phyloP scores from a whole-genome alignment of 1,139 yeast genomes.

The Saccharomycopsis hybrid region DNA sequence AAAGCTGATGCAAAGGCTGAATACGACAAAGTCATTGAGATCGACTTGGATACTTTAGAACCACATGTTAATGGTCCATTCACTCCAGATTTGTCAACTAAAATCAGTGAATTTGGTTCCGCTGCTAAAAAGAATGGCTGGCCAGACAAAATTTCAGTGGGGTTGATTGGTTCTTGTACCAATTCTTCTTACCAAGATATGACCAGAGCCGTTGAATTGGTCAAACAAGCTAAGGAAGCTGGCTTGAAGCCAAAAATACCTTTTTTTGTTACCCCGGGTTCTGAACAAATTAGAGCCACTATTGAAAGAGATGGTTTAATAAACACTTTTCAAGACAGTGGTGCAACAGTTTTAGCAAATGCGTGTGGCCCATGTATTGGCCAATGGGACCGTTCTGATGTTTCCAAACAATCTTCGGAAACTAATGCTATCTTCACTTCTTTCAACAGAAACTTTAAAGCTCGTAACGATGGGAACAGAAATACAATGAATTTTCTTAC shows the following conservation, averaged over 20 bases:
- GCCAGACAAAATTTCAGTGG: slow-evolving; percentile 93
- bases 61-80: slow-evolving; percentile 99
- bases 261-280: slow-evolving; percentile 97
- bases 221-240: slow-evolving; percentile 82
- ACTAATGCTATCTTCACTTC: slow-evolving; percentile 97
- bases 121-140: slow-evolving; percentile 83
- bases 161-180: slow-evolving; percentile 98
- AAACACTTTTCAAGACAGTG: slow-evolving; percentile 82
- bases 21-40: slow-evolving; percentile 93
- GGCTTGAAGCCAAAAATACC: slow-evolving; percentile 88
- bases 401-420: slow-evolving; percentile 77
- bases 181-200: slow-evolving; percentile 98
- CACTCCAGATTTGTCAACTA: slow-evolving; percentile 98
- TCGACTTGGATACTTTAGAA: slow-evolving; percentile 90
- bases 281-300: slow-evolving; percentile 98
- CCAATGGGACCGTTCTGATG: slow-evolving; percentile 98
- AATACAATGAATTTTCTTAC: slow-evolving; percentile 97
- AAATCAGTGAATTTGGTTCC: slow-evolving; percentile 87
- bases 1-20: slow-evolving; percentile 92
- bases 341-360: slow-evolving; percentile 94
- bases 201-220: slow-evolving; percentile 95
- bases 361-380: slow-evolving; percentile 99
- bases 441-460: slow-evolving; percentile 98
- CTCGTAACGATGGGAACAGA: slow-evolving; percentile 99
- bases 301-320: slow-evolving; percentile 96